Evolutionary conservation across 192 early-diverging fungal species (phyloP).

Genomic region (Backusella tarrabulga): DNA sequence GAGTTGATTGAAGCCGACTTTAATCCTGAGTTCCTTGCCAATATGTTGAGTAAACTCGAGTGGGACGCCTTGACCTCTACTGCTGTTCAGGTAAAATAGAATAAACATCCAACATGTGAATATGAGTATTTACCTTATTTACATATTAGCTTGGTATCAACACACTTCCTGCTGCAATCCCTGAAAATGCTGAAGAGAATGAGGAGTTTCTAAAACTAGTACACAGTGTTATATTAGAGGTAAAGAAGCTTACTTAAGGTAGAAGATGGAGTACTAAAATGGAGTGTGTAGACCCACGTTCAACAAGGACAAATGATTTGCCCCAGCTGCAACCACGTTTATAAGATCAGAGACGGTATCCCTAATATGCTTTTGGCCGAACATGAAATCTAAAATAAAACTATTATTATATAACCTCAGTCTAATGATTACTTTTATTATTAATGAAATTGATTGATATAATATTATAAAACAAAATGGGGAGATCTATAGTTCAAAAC

Average conservation of each 20-base stretch:
- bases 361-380: conserved; percentile 90
- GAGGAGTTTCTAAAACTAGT: conserved; percentile 71
- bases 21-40: conserved; percentile 79
- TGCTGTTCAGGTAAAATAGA: conserved; percentile 55
- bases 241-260: conserved; percentile 28
- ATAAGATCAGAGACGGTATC: conserved; percentile 89
- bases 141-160: conserved; percentile 63
- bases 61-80: conserved; percentile 70
- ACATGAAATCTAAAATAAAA: conserved; percentile 63
- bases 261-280: not conserved
- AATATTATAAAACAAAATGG: not conserved
- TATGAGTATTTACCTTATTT: not conserved
- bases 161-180: conserved; percentile 60
- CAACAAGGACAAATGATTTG: conserved; percentile 91
- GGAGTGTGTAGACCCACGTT: conserved; percentile 66
- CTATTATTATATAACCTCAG: no score
- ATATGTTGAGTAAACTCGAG: conserved; percentile 81
- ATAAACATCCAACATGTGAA: not conserved
- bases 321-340: conserved; percentile 85
- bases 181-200: conserved; percentile 56
- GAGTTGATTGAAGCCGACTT: conserved; percentile 87
- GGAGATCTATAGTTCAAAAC: not conserved
- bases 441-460: not conserved
- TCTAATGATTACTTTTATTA: not conserved
- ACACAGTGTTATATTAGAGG: conserved; percentile 82